Conservation (phyloP, 2,329 filamentous ascomycete species). For the Trichophyton mentagrophytes region DNA sequence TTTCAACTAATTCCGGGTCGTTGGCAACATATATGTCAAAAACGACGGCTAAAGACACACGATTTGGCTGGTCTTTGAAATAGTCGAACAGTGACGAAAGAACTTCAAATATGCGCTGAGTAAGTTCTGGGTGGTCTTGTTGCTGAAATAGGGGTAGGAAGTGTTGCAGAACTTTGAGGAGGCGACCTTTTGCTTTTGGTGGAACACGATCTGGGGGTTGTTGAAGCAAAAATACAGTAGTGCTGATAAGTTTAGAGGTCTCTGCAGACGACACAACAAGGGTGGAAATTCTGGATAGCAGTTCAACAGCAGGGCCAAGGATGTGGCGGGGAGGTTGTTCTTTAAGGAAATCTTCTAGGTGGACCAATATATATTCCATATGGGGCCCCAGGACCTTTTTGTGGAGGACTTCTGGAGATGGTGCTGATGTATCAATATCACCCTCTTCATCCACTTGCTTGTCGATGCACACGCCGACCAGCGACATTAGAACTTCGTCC, state of each 20-base stretch:
- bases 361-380: constrained; percentile 51
- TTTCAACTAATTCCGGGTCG: constrained; percentile 46
- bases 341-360: constrained; percentile 41
- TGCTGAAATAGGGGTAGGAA: constrained; percentile 58
- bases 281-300: constrained; percentile 61
- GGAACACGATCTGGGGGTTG: constrained; percentile 76
- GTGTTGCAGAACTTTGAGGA: constrained; percentile 67
- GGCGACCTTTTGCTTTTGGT: constrained; percentile 66
- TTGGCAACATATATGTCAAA: constrained; percentile 56
- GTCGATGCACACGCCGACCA: constrained; percentile 47
- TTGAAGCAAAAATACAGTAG: constrained; percentile 66
- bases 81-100: constrained; percentile 76
- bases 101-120: constrained; percentile 56
- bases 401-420: constrained; percentile 29
- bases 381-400: constrained; percentile 38
- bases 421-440: constrained; percentile 21
- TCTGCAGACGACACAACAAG: constrained; percentile 52
- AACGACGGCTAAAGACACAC: constrained; percentile 60
- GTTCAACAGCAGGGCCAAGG: constrained; percentile 64
- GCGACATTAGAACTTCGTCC: constrained; percentile 55
- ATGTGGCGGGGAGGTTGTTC: constrained; percentile 56
- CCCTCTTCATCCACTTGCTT: constrained; percentile 38
- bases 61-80: constrained; percentile 69
- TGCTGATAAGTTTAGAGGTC: constrained; percentile 63
- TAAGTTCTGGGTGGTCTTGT: constrained; percentile 45